These are phyloP conservation scores for Limnanthes douglasii DNA, from an alignment of 345 rosid species.

Conservation along the genomic window DNA sequence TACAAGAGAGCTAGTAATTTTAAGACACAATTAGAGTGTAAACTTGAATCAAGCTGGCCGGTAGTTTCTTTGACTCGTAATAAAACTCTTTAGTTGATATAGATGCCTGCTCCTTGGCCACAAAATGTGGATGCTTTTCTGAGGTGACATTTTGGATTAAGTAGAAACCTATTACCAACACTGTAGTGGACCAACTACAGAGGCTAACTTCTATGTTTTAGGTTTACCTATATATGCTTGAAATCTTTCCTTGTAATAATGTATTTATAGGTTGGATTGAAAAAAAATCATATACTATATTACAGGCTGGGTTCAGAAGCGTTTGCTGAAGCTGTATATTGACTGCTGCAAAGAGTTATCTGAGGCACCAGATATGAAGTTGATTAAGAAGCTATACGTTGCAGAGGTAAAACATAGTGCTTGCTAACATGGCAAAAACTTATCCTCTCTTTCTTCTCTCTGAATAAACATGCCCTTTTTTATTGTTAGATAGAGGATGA, in stretches of 20 bases:
- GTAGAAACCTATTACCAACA: no score
- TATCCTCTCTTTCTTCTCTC: not conserved
- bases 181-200: no score
- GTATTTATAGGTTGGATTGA: not conserved
- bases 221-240: no score
- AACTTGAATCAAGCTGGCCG: no score
- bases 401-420: conserved; percentile 44
- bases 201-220: no score
- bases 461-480: conserved; percentile 5
- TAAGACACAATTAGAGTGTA: no score
- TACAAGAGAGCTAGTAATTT: no score
- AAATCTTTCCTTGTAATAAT: not conserved
- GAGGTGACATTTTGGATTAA: no score
- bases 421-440: conserved; percentile 3
- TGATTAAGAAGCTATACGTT: conserved; percentile 65
- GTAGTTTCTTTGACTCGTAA: no score
- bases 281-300: conserved; percentile 3
- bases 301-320: conserved; percentile 94
- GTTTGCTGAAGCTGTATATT: conserved; percentile 69
- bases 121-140: conserved; percentile 1
- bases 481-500: conserved; percentile 75
- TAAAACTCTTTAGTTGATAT: no score
- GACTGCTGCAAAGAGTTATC: conserved; percentile 56
- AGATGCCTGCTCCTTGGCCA: conserved; percentile 1
- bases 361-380: conserved; percentile 64